Evolutionary conservation across 345 rosid species (phyloP).

Genomic region (Pseudoturritis turrita): DNA sequence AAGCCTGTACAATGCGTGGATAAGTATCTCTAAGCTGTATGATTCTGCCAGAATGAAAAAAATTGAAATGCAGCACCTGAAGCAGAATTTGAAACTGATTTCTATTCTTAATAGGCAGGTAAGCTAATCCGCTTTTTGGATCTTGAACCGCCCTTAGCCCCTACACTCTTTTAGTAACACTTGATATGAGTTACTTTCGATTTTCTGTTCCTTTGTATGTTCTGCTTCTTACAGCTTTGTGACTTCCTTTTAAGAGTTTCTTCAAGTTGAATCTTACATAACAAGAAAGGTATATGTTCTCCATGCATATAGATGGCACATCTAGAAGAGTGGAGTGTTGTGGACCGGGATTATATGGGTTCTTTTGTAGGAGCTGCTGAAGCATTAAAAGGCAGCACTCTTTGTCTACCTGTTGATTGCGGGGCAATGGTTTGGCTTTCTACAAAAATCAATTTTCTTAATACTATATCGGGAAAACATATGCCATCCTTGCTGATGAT

Average conservation of each 20-base stretch:
- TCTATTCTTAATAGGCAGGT: conserved; percentile 72
- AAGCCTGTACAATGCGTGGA: conserved; percentile 56
- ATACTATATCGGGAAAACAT: neutral
- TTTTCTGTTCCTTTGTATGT: neutral
- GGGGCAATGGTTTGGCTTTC: conserved; percentile 60
- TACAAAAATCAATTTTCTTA: neutral
- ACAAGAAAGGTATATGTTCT: neutral
- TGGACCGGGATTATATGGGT: conserved; percentile 56
- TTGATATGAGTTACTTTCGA: neutral
- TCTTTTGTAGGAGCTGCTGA: conserved; percentile 72
- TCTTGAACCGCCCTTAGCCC: too few relatives aligned
- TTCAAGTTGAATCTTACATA: neutral
- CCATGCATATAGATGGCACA: conserved; percentile 45
- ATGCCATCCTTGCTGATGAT: neutral
- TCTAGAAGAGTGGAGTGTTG: conserved; percentile 59
- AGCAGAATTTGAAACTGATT: conserved; percentile 60
- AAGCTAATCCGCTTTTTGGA: conserved; percentile 13
- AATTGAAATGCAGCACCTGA: conserved; percentile 54
- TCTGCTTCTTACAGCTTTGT: neutral
- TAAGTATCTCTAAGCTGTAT: conserved; percentile 50
- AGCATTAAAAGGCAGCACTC: conserved; percentile 78
- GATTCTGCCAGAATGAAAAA: conserved; percentile 70
- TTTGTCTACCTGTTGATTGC: conserved; percentile 76
- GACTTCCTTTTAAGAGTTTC: neutral
- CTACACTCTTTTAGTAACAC: too few relatives aligned